Percentiles rank a stretch among this genome's conserved stretches.
phyloP scores from a whole-genome alignment of 228 moss, liverwort and hornwort species.

The Sphagnum fallax region DNA sequence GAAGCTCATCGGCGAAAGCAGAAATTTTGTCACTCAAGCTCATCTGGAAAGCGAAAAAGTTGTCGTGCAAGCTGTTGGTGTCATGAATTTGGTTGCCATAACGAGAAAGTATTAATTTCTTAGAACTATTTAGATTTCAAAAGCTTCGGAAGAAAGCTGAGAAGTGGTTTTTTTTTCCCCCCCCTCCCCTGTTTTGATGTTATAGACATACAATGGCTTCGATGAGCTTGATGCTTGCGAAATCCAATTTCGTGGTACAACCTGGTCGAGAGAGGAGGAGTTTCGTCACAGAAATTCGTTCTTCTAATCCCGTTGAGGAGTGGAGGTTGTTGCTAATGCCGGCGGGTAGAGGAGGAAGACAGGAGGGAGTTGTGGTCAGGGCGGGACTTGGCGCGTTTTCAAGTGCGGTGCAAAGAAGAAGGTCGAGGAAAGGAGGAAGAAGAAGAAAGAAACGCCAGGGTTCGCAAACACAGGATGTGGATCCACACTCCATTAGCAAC shows the following conservation, averaged over 20 bases:
- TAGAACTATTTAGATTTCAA: no score
- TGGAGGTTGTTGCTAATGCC: neutral
- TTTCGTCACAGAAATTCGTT: conserved; percentile 2
- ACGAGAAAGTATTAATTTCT: no score
- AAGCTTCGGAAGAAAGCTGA: no score
- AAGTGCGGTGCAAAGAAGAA: conserved; percentile 52
- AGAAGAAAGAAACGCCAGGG: conserved; percentile 18
- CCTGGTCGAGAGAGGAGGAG: neutral
- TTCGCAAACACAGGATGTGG: conserved; percentile 23
- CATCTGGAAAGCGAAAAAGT: no score
- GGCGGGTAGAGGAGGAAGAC: conserved; percentile 2
- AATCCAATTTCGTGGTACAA: neutral
- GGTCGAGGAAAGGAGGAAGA: conserved; percentile 21
- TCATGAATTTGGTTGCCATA: no score
- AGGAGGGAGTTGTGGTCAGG: conserved; percentile 4
- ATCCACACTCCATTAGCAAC: conserved; percentile 3
- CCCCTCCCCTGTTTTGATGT: neutral
- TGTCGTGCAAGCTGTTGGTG: no score
- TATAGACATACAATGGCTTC: conserved; percentile 12
- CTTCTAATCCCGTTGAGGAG: neutral
- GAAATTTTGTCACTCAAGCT: no score
- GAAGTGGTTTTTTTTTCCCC: no score
- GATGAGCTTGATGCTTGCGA: conserved; percentile 25
- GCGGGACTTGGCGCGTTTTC: conserved; percentile 53
- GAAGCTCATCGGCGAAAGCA: no score